Evolutionary conservation across 306 rosid species (phyloP), one percentile per base, ranked within the genome.

Genomic region (Delonix regia): DNA sequence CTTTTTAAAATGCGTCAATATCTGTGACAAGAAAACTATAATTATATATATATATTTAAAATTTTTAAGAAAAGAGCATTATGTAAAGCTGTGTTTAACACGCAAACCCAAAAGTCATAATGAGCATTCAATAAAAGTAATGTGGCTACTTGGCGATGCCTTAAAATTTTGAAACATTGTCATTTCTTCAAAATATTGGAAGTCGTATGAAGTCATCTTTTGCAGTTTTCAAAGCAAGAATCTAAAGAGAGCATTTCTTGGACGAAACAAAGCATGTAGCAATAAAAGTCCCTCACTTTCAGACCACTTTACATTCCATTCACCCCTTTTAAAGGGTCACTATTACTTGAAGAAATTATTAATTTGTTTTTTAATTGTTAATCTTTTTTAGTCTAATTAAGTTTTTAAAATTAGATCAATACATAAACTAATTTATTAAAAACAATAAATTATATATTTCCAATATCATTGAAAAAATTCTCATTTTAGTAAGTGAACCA

Each of bases 131-230:
- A 2, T 14, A 9, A 51, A 28, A 18, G 51, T 9, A 52, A 30
- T 22, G 9, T 38, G 75, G 27, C 49, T 9, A 15, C 75, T 15
- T 73, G 73, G 79, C 53, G 69, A 15, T 73, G 69, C 83, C 16
- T 51, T 36, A 51, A 64, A 51, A 63, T 41, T 6, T 25, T 13
- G 71, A 52, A 49, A 25, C 83, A 79, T 71, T 5, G 4, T 62
- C 36, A 7, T 38, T 71, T 65, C 52, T 25, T 67, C 55, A 33
- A 74, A n/a, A 18, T 10, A 72, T 68, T 18, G 75, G 55, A 22
- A 74, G 12, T 56, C 65, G 74, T 42, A 49, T 4, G 7, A 22
- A 75, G 61, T 47, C 79, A 12, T 30, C 41, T 25, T 27, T 47
- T 61, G 39, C 28, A n/a, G 3, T 10, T 67, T 81, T 69, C 74